A percentile compares a stretch with the other conserved stretches of the same genome.
These are phyloP conservation scores for Neurospora sp. DNA, from an alignment of 2,329 filamentous ascomycete species.

Conservation along the genomic window DNA sequence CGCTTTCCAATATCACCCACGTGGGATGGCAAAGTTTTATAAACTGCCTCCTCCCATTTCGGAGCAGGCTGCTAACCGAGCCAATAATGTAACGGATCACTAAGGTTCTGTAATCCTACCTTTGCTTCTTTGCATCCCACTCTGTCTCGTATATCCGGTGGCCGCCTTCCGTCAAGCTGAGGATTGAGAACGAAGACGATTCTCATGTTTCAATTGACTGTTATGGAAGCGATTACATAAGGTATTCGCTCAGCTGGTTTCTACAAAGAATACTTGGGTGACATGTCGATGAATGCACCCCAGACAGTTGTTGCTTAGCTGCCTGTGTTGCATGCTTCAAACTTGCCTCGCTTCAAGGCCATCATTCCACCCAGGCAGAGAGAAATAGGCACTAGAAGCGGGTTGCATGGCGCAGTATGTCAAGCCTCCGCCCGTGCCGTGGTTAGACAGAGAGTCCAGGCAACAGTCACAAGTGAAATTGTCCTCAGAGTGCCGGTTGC, in stretches of 20 bases:
- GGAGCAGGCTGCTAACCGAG: neutral
- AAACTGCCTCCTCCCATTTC: neutral
- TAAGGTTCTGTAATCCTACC: neutral
- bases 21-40: neutral
- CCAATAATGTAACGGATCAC: neutral
- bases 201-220: neutral
- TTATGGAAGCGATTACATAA: neutral
- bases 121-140: neutral
- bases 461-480: neutral
- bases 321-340: neutral
- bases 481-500: neutral
- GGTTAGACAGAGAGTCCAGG: neutral
- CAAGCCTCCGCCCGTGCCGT: neutral
- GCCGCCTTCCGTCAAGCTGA: neutral
- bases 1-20: neutral
- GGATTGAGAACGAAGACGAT: neutral
- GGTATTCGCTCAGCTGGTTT: neutral
- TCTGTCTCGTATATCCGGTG: neutral
- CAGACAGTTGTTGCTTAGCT: neutral
- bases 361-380: neutral
- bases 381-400: neutral
- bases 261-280: neutral
- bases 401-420: neutral
- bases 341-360: neutral
- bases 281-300: neutral